Percentiles rank a stretch among this genome's conserved stretches.
Conservation (phyloP, 2,329 filamentous ascomycete species). For the Fusarium sp. region DNA sequence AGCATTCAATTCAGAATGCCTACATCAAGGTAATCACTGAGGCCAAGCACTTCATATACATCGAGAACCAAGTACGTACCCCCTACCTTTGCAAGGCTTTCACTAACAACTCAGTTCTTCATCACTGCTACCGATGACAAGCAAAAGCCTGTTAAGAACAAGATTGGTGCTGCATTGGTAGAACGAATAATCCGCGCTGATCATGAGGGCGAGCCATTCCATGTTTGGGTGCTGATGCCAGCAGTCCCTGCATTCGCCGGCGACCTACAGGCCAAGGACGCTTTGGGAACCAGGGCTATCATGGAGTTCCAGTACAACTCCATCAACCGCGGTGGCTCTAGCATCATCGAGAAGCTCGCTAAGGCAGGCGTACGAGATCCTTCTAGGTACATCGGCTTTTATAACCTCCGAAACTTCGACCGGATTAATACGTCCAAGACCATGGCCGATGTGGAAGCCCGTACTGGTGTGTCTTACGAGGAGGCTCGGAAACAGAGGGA, state of each 20-base stretch:
- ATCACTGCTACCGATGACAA: slow-evolving; percentile 80
- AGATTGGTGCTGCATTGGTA: slow-evolving; percentile 81
- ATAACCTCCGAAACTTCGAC: slow-evolving; percentile 86
- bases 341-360: slow-evolving; percentile 78
- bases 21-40: slow-evolving; percentile 78
- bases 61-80: slow-evolving; percentile 72
- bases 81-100: accelerated
- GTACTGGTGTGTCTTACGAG: slow-evolving; percentile 75
- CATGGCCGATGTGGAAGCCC: slow-evolving; percentile 69
- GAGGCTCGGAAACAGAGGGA: slow-evolving; percentile 73
- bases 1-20: slow-evolving; percentile 87
- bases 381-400: slow-evolving; percentile 80
- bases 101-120: slow-evolving; percentile 68
- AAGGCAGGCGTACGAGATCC: slow-evolving; percentile 77
- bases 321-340: slow-evolving; percentile 80
- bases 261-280: slow-evolving; percentile 77
- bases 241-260: slow-evolving; percentile 85
- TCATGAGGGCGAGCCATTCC: slow-evolving; percentile 72
- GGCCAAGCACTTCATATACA: slow-evolving; percentile 79
- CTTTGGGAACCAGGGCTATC: slow-evolving; percentile 82
- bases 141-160: slow-evolving; percentile 79
- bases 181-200: slow-evolving; percentile 79
- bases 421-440: slow-evolving; percentile 77
- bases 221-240: slow-evolving; percentile 81
- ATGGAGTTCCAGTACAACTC: slow-evolving; percentile 89